Conservation (phyloP, 2,329 filamentous ascomycete genomes). For the Hypomyces perniciosus region DNA sequence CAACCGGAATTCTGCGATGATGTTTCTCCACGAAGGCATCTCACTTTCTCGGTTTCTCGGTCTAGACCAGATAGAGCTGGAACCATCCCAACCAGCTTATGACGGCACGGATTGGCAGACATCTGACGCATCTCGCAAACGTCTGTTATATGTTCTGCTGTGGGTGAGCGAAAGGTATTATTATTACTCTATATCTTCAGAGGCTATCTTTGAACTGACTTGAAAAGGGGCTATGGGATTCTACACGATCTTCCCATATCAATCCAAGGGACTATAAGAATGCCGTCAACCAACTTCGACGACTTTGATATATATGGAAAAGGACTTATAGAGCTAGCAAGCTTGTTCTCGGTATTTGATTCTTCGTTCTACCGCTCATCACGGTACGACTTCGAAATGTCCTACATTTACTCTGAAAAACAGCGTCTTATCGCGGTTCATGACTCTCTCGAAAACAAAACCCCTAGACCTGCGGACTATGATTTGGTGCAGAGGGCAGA, state of each 20-base stretch:
- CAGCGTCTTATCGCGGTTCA: conserved; percentile 7
- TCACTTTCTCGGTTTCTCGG: conserved; percentile 8
- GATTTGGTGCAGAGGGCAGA: conserved; percentile 8
- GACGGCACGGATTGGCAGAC: background rate
- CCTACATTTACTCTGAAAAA: background rate
- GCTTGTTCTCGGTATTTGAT: conserved; percentile 3
- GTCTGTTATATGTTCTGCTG: conserved; percentile 6
- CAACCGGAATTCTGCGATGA: conserved; percentile 9
- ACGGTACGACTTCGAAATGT: background rate
- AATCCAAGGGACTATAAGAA: conserved; percentile 1
- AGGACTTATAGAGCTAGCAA: conserved; percentile 9
- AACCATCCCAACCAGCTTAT: background rate
- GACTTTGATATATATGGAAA: conserved; percentile 9
- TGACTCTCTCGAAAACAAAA: background rate
- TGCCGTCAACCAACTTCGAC: background rate
- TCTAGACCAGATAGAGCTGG: conserved; percentile 2
- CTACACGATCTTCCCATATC: conserved; percentile 8
- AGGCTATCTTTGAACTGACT: background rate
- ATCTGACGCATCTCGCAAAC: background rate
- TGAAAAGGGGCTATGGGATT: conserved; percentile 8
- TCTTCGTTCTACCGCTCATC: conserved; percentile 6
- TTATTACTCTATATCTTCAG: background rate
- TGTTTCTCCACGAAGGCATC: conserved; percentile 9
- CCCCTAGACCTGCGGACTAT: background rate
- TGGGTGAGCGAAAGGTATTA: conserved; percentile 11